Base-by-base conservation (phyloP, 2,329 filamentous ascomycete species). In the Lecanicillium sp. region DNA sequence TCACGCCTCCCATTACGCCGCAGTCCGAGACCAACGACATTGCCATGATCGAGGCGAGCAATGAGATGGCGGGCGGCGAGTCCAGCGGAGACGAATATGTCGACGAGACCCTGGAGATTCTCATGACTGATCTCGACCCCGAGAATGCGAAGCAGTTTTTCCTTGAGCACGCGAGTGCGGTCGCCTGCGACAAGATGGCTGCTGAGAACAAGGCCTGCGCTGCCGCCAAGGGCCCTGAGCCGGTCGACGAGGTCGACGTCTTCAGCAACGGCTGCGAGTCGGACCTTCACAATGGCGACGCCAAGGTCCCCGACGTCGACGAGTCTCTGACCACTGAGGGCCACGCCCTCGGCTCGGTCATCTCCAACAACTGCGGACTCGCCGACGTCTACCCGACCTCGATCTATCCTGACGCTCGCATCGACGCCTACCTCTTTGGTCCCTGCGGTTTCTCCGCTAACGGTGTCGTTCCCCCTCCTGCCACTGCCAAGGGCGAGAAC, bases 381-480 rank as follows among this genome's bases (percentile, higher is more conserved):
- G 85, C 90, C 15, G 84, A 90, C 53, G 83, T 98, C 52, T 98
- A 97, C 60, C 86, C 93, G 5, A 83, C 81, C 37, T 83, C 82
- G 51, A 84, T 86, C 66, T 97, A 95, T 63, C 90, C 93, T 0
- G 91, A 96, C 58, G 87, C 93, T 19, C 86, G 88, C 51, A 88
- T 98, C 56, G 93, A 98, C 58, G 89, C 93, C 19, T 98, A 97
- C 66, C 79, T 96, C 47, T 98, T 98, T 73, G 90, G 87, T 1
- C 93, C 93, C 0, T 98, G 93, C 62, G 93, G 93, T 50, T 98
- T 95, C 69, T 96, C 90, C 6, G 93, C 93, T 65, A 98, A 98
- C 61, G 93, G 90, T 45, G 90, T 98, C 17, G 80, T 98, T 35
- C 93, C 93, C 6, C 84, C 89, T 41, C 83, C 87, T 0, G 71